Evolutionary conservation across 768 basidiomycete species (phyloP), one percentile per base, ranked within the genome.

Genomic region (Kondoa subrosea): DNA sequence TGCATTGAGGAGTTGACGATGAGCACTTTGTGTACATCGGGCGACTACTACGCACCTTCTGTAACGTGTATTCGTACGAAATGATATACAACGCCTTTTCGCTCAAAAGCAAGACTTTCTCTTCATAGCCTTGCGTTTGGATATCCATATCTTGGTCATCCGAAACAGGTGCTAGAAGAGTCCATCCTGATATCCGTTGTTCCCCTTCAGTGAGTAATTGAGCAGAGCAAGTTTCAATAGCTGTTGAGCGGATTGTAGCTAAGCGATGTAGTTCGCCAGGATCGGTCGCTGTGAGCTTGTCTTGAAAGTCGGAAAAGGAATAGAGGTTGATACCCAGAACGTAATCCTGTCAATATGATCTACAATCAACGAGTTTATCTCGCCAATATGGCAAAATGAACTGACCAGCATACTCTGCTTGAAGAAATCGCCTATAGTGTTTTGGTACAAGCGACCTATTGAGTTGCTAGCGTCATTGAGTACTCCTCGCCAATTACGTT

Each of bases 401-500:
- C 34, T 91, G 88, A 50, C 40, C 72, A 97, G 91, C 58, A 93
- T 90, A 0, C 92, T 91, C 78, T 99, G 95, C 67, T 83, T 85
- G 77, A 96, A 99, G 87, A 91, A 99, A 77, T 99, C 95, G 71
- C 87, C 34, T 12, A 71, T 67, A 2, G 70, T 71, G 29, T 67
- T 68, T n/a, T 87, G 78, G 86, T 90, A 76, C 71, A 80, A 76
- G 81, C 90, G 85, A 32, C 91, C 86, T 21, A 97, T 78, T 3
- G 91, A 95, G 77, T 97, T 99, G 69, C 93, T 85, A 0, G 95
- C 93, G 72, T 99, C 93, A 74, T 95, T 89, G 21, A 67, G 34
- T 80, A 97, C 83, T 0, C 95, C 95, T 61, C 83, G 82, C 27
- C 95, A 78, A 75, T 99, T 92, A 27, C 95, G 84, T 78, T 89